Conservation (phyloP, 202 grass and related monocot genomes). For the Carex sylvatica region DNA sequence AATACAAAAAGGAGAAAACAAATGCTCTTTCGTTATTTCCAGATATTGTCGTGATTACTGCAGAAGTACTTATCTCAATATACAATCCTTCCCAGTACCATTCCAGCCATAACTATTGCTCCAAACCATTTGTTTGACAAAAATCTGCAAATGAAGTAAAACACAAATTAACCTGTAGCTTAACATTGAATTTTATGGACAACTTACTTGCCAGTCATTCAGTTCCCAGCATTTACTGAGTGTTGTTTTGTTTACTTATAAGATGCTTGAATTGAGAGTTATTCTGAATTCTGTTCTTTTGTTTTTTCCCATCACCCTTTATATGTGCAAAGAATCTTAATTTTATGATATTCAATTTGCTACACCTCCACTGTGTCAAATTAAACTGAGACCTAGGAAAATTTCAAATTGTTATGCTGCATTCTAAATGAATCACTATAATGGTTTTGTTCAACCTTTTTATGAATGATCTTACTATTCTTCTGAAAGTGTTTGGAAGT, state of each 20-base stretch:
- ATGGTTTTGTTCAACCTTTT: not conserved
- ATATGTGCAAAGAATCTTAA: not conserved
- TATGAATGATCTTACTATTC: not conserved
- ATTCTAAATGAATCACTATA: not conserved
- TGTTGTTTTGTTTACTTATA: not conserved
- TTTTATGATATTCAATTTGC: not conserved
- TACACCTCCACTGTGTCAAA: not conserved
- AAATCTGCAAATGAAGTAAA: slow-evolving; percentile 25
- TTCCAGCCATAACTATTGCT: slow-evolving; percentile 37
- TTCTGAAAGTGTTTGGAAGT: not conserved
- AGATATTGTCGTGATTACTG: not conserved
- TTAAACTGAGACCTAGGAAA: not conserved
- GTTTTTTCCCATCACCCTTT: not conserved
- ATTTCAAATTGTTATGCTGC: not conserved
- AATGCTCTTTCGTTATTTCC: not conserved
- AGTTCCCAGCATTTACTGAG: not conserved
- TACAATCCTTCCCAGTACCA: slow-evolving; percentile 34
- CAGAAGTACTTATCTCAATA: slow-evolving; percentile 12
- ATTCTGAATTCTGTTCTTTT: not conserved
- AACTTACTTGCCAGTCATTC: not conserved
- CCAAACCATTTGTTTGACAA: slow-evolving; percentile 50
- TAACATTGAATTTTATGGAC: not conserved
- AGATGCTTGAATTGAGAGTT: not conserved
- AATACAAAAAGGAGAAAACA: too few species aligned
- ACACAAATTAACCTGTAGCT: not conserved